Conservation (phyloP, 2,329 filamentous ascomycete genomes). For the Calonectria naviculata region DNA sequence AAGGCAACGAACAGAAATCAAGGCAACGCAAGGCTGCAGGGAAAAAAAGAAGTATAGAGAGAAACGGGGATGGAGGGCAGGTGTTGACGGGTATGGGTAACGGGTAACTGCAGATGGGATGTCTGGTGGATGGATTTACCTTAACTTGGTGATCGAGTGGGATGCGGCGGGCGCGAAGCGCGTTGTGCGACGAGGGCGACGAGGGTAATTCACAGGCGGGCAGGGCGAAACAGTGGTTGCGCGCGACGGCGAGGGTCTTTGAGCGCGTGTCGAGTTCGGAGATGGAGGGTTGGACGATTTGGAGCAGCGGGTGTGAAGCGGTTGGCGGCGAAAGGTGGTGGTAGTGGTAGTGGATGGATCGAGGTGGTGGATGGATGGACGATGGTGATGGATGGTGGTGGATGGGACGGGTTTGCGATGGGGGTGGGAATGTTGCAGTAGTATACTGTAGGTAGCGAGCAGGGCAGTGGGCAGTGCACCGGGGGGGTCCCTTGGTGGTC, state of each 20-base stretch:
- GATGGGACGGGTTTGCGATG: slow-evolving; percentile 42
- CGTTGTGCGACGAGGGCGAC: slow-evolving; percentile 38
- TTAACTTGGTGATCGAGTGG: slow-evolving; percentile 39
- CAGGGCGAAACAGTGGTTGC: slow-evolving; percentile 33
- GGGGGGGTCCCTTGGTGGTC: slow-evolving; percentile 15
- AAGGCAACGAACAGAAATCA: slow-evolving; percentile 24
- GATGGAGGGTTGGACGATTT: slow-evolving; percentile 38
- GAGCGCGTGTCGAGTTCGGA: slow-evolving; percentile 20
- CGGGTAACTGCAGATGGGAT: slow-evolving; percentile 21
- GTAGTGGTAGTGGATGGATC: slow-evolving; percentile 26
- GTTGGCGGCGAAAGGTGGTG: slow-evolving; percentile 20
- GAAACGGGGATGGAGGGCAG: slow-evolving; percentile 8
- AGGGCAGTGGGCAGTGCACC: slow-evolving; percentile 7
- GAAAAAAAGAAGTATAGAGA: not conserved
- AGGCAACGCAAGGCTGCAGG: slow-evolving; percentile 22
- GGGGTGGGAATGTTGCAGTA: slow-evolving; percentile 39
- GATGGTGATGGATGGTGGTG: slow-evolving; percentile 39
- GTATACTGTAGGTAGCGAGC: slow-evolving; percentile 27
- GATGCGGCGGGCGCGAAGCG: slow-evolving; percentile 38
- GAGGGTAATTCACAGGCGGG: slow-evolving; percentile 10
- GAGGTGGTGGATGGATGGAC: slow-evolving; percentile 34
- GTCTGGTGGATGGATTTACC: slow-evolving; percentile 33
- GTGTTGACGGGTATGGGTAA: slow-evolving; percentile 14
- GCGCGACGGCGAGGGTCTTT: slow-evolving; percentile 29
- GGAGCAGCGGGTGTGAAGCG: slow-evolving; percentile 37